Evolutionary conservation across 164 flowering plant species (phyloP), one percentile per base, ranked within the genome.

Genomic region (Magnolia kwangsiensis): DNA sequence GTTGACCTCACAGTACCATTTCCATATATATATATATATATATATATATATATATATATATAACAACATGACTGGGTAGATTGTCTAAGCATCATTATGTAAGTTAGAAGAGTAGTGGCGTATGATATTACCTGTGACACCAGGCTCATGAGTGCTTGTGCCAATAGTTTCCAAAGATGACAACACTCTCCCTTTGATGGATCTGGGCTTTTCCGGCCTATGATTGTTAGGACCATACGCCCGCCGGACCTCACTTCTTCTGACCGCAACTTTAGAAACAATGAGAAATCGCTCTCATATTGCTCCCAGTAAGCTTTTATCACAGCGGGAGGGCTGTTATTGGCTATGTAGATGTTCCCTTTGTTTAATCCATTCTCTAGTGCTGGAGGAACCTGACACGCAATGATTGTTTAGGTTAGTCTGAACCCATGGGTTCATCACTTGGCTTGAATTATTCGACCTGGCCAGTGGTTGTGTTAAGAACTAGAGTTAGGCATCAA

Each of bases 171-270:
- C 84, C 81, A 83, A 0, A 69, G 61, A 23, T 71, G 50, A 75
- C 77, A 75, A 68, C 75, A 63, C 0, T 79, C 82, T 51, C 67
- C 75, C 0, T 23, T 74, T 29, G 80, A 3, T 16, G 85, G 81
- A 27, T 85, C 80, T 51, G 67, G 49, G 5, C 59, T 18, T 14
- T 51, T 78, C 69, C 87, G 71, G 20, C 83, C 85, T 11, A 67
- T 7, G n/a, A 83, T 50, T 0, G 76, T 63, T 14, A 81, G 69
- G n/a, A 85, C 85, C 84, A 85, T 83, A 6, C 80, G 75, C 8
- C 87, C 87, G 24, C 81, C 80, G 2, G 76, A 29, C 31, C 76
- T 77, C 51, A 80, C 16, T 69, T 83, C 87, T 20, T 74, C 63
- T 0, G 87, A 71, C 1, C 87, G 77, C 5, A 61, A 78, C 31